Evolutionary conservation across 176 grass and related monocot species (phyloP).

Genomic region (Avena atlantica): DNA sequence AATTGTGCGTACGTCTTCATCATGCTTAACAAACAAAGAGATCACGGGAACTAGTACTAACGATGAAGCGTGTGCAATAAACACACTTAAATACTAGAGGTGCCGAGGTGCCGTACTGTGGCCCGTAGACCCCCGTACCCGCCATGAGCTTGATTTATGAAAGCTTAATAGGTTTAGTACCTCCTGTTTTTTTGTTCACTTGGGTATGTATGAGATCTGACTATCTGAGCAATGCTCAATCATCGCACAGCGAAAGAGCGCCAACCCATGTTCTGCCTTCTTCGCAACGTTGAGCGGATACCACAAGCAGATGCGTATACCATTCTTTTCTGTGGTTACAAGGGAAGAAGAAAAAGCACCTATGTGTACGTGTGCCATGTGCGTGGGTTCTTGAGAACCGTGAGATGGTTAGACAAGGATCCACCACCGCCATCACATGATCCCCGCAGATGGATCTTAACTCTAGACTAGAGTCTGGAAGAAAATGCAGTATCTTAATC

Average conservation of each 20-base stretch:
- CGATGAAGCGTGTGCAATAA: neutral
- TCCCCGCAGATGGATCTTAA: neutral
- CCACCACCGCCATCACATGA: slow-evolving; percentile 14
- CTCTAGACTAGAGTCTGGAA: neutral
- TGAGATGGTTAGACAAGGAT: slow-evolving; percentile 40
- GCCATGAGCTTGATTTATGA: neutral
- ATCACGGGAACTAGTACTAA: neutral
- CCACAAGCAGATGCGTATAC: neutral
- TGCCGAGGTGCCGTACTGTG: neutral
- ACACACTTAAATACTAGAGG: neutral
- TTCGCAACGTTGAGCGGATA: neutral
- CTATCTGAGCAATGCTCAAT: neutral
- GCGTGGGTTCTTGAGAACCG: slow-evolving; percentile 12
- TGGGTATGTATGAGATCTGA: neutral
- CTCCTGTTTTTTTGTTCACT: neutral
- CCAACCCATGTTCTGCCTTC: neutral
- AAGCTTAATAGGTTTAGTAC: neutral
- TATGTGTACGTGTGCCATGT: neutral
- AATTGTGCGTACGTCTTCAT: neutral
- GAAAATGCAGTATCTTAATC: neutral
- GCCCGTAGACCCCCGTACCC: neutral
- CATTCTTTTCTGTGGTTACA: slow-evolving; percentile 7
- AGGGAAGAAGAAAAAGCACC: slow-evolving; percentile 8
- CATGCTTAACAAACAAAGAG: neutral
- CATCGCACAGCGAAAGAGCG: neutral